These are phyloP conservation scores for Lasiosphaeria hispida DNA, from an alignment of 495 filamentous ascomycete genomes.

Conservation along the genomic window DNA sequence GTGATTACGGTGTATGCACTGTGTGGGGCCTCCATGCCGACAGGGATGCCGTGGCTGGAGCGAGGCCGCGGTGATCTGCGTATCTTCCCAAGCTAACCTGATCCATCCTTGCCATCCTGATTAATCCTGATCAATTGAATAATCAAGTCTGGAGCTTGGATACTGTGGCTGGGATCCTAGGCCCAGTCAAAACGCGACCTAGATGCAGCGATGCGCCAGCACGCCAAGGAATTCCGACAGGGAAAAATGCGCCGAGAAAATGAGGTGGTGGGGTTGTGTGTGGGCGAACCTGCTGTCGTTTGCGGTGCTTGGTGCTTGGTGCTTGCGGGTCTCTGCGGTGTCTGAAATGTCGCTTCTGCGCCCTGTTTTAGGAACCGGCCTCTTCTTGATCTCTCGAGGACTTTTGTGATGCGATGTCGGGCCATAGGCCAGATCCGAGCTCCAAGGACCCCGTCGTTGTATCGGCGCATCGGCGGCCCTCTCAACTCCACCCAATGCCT, in stretches of 20 bases:
- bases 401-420: neutral
- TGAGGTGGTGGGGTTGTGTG: conserved; percentile 11
- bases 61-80: conserved; percentile 13
- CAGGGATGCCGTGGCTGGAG: conserved; percentile 4
- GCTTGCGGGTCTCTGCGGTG: neutral
- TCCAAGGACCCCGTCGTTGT: too few relatives aligned
- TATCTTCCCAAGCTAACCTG: conserved; percentile 4
- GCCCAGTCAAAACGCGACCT: conserved; percentile 6
- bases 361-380: conserved; percentile 1
- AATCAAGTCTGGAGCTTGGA: conserved; percentile 9
- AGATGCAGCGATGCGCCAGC: conserved; percentile 2
- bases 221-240: conserved; percentile 11
- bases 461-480: too few relatives aligned
- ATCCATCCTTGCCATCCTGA: neutral
- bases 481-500: too few relatives aligned
- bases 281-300: too few relatives aligned
- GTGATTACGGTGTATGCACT: neutral
- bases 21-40: neutral
- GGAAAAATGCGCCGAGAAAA: conserved; percentile 15
- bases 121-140: neutral
- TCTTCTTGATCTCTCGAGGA: neutral
- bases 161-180: conserved; percentile 8
- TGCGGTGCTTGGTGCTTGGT: neutral
- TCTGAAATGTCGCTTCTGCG: conserved; percentile 1
- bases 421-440: too few relatives aligned